Evolutionary conservation across 345 rosid species (phyloP).

Genomic region (Eucalyptus shirleyi): DNA sequence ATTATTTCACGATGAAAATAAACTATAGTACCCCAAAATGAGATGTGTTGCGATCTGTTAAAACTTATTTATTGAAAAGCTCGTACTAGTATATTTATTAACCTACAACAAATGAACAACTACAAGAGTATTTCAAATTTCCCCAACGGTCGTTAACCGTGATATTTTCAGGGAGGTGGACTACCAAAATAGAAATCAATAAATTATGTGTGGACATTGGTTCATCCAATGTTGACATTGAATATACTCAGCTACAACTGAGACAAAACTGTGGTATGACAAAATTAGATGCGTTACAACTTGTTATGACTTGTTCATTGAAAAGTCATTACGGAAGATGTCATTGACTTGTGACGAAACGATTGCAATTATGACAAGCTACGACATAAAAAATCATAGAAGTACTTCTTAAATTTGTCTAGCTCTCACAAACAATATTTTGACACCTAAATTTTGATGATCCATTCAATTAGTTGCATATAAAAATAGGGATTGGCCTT

Average conservation of each 20-base stretch:
- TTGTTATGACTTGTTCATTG: background rate
- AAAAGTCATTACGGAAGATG: background rate
- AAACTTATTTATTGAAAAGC: background rate
- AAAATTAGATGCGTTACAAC: background rate
- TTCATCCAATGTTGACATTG: background rate
- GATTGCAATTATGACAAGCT: rapidly evolving
- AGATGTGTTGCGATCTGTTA: background rate
- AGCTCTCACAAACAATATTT: background rate
- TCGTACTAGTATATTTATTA: too few species aligned
- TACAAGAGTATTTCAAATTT: background rate
- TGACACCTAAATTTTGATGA: background rate
- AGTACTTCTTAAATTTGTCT: background rate
- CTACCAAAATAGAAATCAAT: background rate
- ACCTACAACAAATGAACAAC: background rate
- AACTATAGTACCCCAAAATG: background rate
- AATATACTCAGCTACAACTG: background rate
- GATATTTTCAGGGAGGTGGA: background rate
- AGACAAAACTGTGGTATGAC: background rate
- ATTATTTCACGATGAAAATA: background rate
- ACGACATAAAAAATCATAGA: background rate
- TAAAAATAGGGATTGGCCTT: background rate
- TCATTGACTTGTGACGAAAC: rapidly evolving
- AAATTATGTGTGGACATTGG: background rate
- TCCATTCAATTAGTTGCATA: background rate
- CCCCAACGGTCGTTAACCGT: too few species aligned